phyloP scores from a whole-genome alignment of 1,139 yeast species.

The Pichia sp. region DNA sequence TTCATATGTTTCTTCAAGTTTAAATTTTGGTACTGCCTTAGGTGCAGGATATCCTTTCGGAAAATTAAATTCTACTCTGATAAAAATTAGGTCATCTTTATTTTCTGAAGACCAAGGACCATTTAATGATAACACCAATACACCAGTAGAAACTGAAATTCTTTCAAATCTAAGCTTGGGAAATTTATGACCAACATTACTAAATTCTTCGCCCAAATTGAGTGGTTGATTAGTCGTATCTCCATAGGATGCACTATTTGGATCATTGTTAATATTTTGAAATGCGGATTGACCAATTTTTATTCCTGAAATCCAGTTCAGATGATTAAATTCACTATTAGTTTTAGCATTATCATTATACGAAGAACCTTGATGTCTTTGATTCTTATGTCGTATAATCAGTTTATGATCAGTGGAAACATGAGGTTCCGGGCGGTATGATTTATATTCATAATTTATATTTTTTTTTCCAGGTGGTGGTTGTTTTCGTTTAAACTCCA shows the following conservation, averaged over 20 bases:
- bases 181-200: conserved; percentile 82
- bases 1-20: conserved; percentile 74
- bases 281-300: conserved; percentile 51
- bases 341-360: conserved; percentile 11
- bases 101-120: conserved; percentile 59
- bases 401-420: conserved; percentile 20
- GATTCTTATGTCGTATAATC: conserved; percentile 21
- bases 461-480: conserved; percentile 29
- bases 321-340: conserved; percentile 43
- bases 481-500: conserved; percentile 42
- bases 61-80: conserved; percentile 61
- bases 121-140: conserved; percentile 61
- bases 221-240: conserved; percentile 46
- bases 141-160: conserved; percentile 83
- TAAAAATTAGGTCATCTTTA: conserved; percentile 57
- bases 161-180: conserved; percentile 83
- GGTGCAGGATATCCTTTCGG: conserved; percentile 67
- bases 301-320: conserved; percentile 93
- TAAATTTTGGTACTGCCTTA: conserved; percentile 49
- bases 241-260: conserved; percentile 18
- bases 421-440: conserved; percentile 48
- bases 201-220: conserved; percentile 85
- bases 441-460: conserved; percentile 42
- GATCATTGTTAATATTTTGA: conserved; percentile 27
- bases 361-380: conserved; percentile 4